Percentiles rank a stretch among this genome's conserved stretches.
Conservation (phyloP, 345 rosid species). For the Murraya paniculata region DNA sequence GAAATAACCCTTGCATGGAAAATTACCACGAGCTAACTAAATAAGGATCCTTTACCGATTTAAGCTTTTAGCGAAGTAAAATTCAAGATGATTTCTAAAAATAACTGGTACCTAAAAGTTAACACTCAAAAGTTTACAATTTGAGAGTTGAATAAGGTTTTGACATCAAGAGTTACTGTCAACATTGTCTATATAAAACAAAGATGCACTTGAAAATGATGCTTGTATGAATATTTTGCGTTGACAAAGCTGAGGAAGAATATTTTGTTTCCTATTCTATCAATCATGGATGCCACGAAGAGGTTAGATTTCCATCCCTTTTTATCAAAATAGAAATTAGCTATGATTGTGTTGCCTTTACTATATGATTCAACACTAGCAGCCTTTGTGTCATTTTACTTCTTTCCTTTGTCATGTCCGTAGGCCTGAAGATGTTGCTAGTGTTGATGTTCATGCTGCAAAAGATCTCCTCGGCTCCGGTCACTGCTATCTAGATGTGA, state of each 20-base stretch:
- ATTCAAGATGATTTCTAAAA: neutral
- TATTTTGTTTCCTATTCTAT: neutral
- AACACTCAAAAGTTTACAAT: no score
- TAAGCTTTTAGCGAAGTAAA: neutral
- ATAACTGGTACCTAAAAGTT: neutral
- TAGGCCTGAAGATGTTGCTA: slow-evolving; percentile 45
- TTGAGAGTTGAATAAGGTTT: neutral
- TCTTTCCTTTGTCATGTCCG: neutral
- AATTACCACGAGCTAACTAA: neutral
- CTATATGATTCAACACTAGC: neutral
- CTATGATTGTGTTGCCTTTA: neutral
- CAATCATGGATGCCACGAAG: slow-evolving; percentile 11
- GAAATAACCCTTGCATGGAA: no score
- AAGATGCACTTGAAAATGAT: neutral
- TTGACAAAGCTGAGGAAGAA: neutral
- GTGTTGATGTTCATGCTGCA: slow-evolving; percentile 38
- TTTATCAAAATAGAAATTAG: neutral
- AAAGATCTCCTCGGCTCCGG: slow-evolving; percentile 42
- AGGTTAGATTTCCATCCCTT: neutral
- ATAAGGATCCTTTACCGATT: neutral
- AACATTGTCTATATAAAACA: neutral
- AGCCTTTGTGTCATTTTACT: neutral
- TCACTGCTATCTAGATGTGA: slow-evolving; percentile 48
- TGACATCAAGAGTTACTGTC: neutral
- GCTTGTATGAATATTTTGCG: neutral